Conservation (phyloP, 148 eudicot genomes). For the Cornus florida region DNA sequence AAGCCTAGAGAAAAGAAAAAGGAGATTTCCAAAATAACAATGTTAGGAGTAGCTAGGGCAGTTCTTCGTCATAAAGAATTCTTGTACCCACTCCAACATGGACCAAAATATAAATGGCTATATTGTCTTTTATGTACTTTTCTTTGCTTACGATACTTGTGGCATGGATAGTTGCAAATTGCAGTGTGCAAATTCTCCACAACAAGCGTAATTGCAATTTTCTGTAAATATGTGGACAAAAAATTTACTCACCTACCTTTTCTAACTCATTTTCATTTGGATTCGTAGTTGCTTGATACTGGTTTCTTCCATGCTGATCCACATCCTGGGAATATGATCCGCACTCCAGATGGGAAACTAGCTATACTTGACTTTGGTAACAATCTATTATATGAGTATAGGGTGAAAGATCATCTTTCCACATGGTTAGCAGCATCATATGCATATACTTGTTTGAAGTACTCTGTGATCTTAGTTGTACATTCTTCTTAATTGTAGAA, state of each 20-base stretch:
- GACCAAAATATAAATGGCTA: not conserved
- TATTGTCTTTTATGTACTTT: not conserved
- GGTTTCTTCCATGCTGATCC: constrained; percentile 99
- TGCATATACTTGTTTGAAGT: not conserved
- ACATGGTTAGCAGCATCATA: constrained; percentile 3
- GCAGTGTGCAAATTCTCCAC: not conserved
- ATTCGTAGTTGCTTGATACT: constrained; percentile 88
- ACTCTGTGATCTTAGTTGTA: not conserved
- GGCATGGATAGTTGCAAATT: not conserved
- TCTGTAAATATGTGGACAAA: not conserved
- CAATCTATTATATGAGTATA: constrained; percentile 3
- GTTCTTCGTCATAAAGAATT: too few species aligned
- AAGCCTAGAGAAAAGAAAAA: too few species aligned
- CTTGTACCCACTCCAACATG: not conserved
- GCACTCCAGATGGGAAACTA: constrained; percentile 97
- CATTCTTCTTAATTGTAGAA: not conserved
- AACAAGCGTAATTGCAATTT: not conserved
- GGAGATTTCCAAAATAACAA: too few species aligned
- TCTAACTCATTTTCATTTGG: constrained; percentile 21
- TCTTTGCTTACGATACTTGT: not conserved
- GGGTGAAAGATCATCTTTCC: not conserved
- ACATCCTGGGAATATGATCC: constrained; percentile 96
- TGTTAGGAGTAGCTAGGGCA: too few species aligned
- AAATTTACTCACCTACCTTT: not conserved
- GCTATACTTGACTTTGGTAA: constrained; percentile 97